Percentiles rank a stretch among this genome's conserved stretches.
These are phyloP conservation scores for Xylariaceae sp. DNA, from an alignment of 2,329 filamentous ascomycete species.

Conservation along the genomic window DNA sequence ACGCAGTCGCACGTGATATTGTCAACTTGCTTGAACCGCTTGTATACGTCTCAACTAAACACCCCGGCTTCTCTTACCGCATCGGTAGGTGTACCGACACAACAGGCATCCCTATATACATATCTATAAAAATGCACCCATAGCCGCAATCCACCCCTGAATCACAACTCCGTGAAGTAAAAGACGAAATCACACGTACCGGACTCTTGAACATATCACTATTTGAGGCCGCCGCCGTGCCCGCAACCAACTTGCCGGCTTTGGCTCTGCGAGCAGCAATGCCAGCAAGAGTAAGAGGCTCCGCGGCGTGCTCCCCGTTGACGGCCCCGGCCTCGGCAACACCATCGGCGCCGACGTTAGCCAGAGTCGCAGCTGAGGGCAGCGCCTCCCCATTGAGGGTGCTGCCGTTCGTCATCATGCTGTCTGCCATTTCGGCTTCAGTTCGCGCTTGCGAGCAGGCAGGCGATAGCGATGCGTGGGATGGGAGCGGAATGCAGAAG, in stretches of 20 bases:
- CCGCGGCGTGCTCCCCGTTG: slow-evolving; percentile 20
- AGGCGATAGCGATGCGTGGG: neutral
- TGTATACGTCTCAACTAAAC: neutral
- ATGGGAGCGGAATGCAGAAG: neutral
- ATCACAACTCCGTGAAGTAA: neutral
- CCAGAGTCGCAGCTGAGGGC: too few species aligned
- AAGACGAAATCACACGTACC: slow-evolving; percentile 40
- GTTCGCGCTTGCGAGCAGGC: neutral
- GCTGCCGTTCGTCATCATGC: slow-evolving; percentile 11
- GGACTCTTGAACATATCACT: slow-evolving; percentile 80
- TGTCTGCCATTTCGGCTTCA: neutral
- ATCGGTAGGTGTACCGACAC: too few species aligned
- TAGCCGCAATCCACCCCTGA: neutral
- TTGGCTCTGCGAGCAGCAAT: slow-evolving; percentile 66
- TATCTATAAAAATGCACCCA: too few species aligned
- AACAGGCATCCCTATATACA: too few species aligned
- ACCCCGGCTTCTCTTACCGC: too few species aligned
- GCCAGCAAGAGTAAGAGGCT: slow-evolving; percentile 56
- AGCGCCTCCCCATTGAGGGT: slow-evolving; percentile 2
- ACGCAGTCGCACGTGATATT: slow-evolving; percentile 1
- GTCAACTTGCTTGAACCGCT: neutral
- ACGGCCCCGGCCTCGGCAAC: too few species aligned
- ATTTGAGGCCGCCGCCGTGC: slow-evolving; percentile 70
- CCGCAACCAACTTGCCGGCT: slow-evolving; percentile 67
- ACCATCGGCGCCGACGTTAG: too few species aligned